A percentile compares a stretch with the other conserved stretches of the same genome.
Evolutionary conservation across 176 grass and related monocot species (phyloP).

Genomic region (Zoysia japonica): DNA sequence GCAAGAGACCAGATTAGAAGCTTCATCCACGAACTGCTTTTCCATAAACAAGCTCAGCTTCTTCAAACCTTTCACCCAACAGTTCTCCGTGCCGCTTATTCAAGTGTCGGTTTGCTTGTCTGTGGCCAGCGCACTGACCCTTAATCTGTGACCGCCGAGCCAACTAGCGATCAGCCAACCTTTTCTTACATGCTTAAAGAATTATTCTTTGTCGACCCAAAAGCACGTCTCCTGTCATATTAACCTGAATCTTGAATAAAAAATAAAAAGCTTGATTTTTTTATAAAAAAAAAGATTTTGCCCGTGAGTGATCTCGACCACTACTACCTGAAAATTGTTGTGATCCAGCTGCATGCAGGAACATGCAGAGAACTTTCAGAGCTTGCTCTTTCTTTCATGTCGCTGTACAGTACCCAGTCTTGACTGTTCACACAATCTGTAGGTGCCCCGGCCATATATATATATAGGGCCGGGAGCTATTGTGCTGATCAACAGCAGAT

Average conservation of each 20-base stretch:
- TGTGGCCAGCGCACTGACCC: slow-evolving; percentile 48
- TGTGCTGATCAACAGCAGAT: not conserved
- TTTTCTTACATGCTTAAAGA: slow-evolving; percentile 2
- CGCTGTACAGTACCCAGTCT: not conserved
- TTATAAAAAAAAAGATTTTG: not conserved
- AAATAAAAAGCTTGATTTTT: not conserved
- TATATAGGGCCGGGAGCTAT: slow-evolving; percentile 1
- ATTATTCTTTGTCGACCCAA: slow-evolving; percentile 27
- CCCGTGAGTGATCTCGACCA: slow-evolving; percentile 1
- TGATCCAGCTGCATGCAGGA: slow-evolving; percentile 28
- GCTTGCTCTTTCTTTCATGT: not conserved
- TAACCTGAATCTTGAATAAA: not conserved
- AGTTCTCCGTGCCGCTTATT: slow-evolving; percentile 21
- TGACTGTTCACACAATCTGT: slow-evolving; percentile 26
- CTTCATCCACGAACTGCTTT: slow-evolving; percentile 34
- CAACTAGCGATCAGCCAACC: slow-evolving; percentile 26
- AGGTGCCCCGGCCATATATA: slow-evolving; percentile 14
- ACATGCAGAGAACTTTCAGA: slow-evolving; percentile 44
- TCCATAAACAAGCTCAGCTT: slow-evolving; percentile 24
- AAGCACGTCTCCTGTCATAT: not conserved
- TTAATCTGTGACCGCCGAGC: too few species aligned
- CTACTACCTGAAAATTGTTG: slow-evolving; percentile 30
- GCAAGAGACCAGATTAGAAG: slow-evolving; percentile 30
- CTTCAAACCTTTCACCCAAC: slow-evolving; percentile 29
- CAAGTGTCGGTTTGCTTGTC: slow-evolving; percentile 24